Conservation (phyloP, 345 rosid genomes). For the Eucalyptus globulus region DNA sequence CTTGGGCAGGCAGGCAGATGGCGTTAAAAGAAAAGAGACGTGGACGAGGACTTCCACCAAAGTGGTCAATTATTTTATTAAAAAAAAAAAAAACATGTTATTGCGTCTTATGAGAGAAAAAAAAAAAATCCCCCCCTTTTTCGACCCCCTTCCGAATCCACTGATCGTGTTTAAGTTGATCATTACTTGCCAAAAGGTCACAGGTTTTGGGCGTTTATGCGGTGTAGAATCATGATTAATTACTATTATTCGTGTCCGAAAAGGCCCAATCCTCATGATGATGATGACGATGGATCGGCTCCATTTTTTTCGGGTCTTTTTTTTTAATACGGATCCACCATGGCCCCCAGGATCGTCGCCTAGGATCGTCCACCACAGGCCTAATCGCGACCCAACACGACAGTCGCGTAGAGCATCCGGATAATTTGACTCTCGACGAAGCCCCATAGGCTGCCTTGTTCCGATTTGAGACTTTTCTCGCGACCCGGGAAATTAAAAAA, state of each 20-base stretch:
- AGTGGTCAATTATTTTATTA: not conserved
- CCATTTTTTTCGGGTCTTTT: not conserved
- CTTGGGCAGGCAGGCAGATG: not conserved
- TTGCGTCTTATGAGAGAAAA: not conserved
- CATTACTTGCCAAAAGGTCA: conserved; percentile 21
- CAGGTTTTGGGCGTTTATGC: conserved; percentile 23
- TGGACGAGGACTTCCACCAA: not conserved
- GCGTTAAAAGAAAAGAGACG: not conserved
- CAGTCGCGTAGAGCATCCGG: not conserved
- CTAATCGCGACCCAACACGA: not conserved
- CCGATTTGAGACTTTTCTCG: not conserved
- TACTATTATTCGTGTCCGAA: not conserved
- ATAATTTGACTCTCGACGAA: not conserved
- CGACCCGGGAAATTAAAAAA: not conserved
- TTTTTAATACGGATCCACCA: not conserved
- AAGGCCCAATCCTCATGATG: not conserved
- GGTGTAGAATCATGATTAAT: not conserved
- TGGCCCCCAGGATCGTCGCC: not conserved
- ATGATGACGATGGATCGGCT: not conserved
- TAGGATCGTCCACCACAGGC: not conserved
- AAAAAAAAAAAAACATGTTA: not conserved
- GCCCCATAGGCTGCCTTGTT: not conserved
- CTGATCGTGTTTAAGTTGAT: conserved; percentile 12
- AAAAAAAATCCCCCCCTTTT: not conserved
- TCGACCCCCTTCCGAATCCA: conserved; percentile 1